phyloP scores from a whole-genome alignment of 2,329 filamentous ascomycete species.

The Aaosphaeria arxii region DNA sequence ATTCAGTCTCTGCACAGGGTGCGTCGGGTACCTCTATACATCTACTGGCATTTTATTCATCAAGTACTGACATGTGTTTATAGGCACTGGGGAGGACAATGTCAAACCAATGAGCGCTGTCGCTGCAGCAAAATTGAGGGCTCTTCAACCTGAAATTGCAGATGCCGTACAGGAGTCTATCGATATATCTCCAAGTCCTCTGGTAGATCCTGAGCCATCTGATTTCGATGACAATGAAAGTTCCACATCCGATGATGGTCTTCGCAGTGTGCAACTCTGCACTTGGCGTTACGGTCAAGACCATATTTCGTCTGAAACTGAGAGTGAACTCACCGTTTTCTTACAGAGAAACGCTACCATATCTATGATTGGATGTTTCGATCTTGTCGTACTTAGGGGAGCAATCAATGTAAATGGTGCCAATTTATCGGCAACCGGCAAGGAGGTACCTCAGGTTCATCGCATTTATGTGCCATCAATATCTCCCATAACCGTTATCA shows the following conservation, averaged over 20 bases:
- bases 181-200: too few species aligned
- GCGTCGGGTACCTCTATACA: constrained; percentile 6
- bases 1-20: neutral
- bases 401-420: constrained; percentile 65
- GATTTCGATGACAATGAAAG: too few species aligned
- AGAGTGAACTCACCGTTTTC: constrained; percentile 21
- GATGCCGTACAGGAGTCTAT: too few species aligned
- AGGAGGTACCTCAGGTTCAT: constrained; percentile 3
- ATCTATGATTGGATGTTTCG: constrained; percentile 61
- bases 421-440: constrained; percentile 48
- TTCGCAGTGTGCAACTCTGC: constrained; percentile 26
- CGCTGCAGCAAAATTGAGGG: constrained; percentile 28
- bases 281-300: constrained; percentile 23
- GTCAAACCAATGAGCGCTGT: constrained; percentile 30
- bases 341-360: constrained; percentile 34
- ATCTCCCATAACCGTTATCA: constrained; percentile 66
- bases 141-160: too few species aligned
- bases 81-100: constrained; percentile 2
- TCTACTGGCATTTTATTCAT: too few species aligned
- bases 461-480: constrained; percentile 67
- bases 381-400: constrained; percentile 60
- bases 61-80: too few species aligned
- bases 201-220: too few species aligned
- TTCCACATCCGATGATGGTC: neutral
- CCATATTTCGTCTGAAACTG: constrained; percentile 21